Evolutionary conservation across 371 early-diverging fungal species (phyloP).

Genomic region (Blyttiomyces sp.): DNA sequence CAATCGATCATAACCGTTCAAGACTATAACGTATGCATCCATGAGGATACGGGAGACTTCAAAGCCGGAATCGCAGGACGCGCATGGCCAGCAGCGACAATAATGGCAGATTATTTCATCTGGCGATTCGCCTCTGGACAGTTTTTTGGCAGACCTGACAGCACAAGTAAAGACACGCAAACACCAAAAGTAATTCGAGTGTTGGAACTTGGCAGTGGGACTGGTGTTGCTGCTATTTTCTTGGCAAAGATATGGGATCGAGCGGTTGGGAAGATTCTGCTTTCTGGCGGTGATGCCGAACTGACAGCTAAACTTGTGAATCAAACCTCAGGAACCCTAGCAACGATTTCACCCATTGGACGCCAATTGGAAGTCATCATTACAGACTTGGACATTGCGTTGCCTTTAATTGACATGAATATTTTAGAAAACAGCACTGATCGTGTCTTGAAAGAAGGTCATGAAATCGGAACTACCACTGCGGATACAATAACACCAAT

Average conservation of each 20-base stretch:
- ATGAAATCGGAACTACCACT: neutral
- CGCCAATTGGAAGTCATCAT: neutral
- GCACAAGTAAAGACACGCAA: neutral
- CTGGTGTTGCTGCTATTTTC: slow-evolving; percentile 1
- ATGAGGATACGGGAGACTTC: neutral
- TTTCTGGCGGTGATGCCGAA: too few species aligned
- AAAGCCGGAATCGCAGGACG: neutral
- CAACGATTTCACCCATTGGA: neutral
- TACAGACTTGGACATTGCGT: slow-evolving; percentile 3
- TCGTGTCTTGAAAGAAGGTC: neutral
- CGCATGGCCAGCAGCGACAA: slow-evolving; percentile 6
- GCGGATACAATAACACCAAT: too few species aligned
- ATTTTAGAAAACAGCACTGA: neutral
- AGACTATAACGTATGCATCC: too few species aligned
- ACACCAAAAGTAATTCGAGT: neutral
- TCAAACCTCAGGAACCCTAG: neutral
- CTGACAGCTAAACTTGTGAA: too few species aligned
- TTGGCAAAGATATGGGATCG: neutral
- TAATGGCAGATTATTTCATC: slow-evolving; percentile 6
- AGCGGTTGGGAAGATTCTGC: too few species aligned
- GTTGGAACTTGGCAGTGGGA: slow-evolving; percentile 11
- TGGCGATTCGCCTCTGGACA: neutral
- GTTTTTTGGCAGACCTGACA: neutral
- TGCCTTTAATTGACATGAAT: slow-evolving; percentile 3
- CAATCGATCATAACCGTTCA: too few species aligned